Evolutionary conservation across 345 rosid genomes (phyloP).

Genomic region (Linum usitatissimum): DNA sequence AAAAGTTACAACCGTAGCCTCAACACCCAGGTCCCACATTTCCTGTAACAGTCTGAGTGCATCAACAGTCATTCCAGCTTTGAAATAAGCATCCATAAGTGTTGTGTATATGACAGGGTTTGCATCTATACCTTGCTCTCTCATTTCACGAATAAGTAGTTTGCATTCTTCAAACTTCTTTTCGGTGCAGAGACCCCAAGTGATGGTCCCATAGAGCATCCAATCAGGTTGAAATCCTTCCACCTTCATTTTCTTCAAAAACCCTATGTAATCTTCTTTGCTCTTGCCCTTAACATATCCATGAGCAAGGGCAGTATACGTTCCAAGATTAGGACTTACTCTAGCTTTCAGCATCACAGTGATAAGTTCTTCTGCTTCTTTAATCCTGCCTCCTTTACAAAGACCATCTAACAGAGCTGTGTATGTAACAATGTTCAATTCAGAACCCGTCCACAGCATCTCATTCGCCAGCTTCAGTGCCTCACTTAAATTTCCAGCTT

Average conservation of each 20-base stretch:
- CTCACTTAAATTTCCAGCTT: slow-evolving; percentile 34
- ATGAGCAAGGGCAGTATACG: slow-evolving; percentile 46
- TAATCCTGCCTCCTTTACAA: slow-evolving; percentile 38
- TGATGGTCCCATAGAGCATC: slow-evolving; percentile 47
- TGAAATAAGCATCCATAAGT: slow-evolving; percentile 53
- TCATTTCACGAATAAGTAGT: slow-evolving; percentile 39
- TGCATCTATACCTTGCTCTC: slow-evolving; percentile 31
- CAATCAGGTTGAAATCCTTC: slow-evolving; percentile 42
- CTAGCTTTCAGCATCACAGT: slow-evolving; percentile 33
- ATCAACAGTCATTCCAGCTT: slow-evolving; percentile 34
- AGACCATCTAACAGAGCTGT: slow-evolving; percentile 49
- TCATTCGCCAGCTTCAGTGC: slow-evolving; percentile 52
- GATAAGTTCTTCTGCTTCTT: slow-evolving; percentile 49
- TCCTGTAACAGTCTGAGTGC: slow-evolving; percentile 40
- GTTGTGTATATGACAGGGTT: slow-evolving; percentile 46
- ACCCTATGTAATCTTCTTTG: slow-evolving; percentile 37
- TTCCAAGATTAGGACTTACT: slow-evolving; percentile 38
- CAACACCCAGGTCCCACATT: slow-evolving; percentile 33
- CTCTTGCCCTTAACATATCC: slow-evolving; percentile 46
- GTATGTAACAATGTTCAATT: slow-evolving; percentile 49
- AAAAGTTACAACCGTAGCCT: slow-evolving; percentile 55
- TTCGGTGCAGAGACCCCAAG: slow-evolving; percentile 46
- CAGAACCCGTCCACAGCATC: slow-evolving; percentile 38
- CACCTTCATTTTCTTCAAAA: slow-evolving; percentile 38
- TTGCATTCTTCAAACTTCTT: slow-evolving; percentile 42